Conservation (phyloP, 257 asterid genomes). For the Linaria vulgaris region DNA sequence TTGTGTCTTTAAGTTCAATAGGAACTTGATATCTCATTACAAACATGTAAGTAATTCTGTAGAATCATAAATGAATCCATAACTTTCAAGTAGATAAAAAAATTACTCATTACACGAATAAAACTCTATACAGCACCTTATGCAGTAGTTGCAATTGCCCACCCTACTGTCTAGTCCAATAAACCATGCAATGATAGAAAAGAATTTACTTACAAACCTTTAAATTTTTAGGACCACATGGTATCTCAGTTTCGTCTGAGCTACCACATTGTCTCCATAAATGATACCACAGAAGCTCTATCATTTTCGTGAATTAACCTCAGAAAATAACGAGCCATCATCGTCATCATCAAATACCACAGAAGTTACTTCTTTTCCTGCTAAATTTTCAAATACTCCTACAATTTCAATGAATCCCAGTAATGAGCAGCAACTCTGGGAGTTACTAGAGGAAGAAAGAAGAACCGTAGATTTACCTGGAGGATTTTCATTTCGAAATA, state of each 20-base stretch:
- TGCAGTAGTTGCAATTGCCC: constrained; percentile 35
- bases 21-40: too few species aligned
- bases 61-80: constrained; percentile 1
- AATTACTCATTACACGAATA: constrained; percentile 18
- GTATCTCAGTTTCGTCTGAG: background rate
- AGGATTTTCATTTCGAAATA: constrained; percentile 51
- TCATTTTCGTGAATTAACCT: constrained; percentile 3
- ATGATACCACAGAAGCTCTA: background rate
- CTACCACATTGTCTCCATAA: too few species aligned
- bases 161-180: constrained; percentile 28
- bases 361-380: background rate
- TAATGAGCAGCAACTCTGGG: constrained; percentile 38
- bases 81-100: constrained; percentile 23
- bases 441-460: constrained; percentile 46
- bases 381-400: background rate
- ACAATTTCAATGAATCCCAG: constrained; percentile 39
- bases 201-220: constrained; percentile 8
- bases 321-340: background rate
- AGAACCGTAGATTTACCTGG: constrained; percentile 42
- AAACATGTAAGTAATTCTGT: too few species aligned
- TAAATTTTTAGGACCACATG: constrained; percentile 24
- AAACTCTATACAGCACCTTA: constrained; percentile 9
- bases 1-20: too few species aligned
- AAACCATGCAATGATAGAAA: background rate
- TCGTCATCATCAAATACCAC: background rate